These are phyloP conservation scores for Emmonsiellopsis sp. DNA, from an alignment of 2,329 filamentous ascomycete genomes.

Conservation along the genomic window DNA sequence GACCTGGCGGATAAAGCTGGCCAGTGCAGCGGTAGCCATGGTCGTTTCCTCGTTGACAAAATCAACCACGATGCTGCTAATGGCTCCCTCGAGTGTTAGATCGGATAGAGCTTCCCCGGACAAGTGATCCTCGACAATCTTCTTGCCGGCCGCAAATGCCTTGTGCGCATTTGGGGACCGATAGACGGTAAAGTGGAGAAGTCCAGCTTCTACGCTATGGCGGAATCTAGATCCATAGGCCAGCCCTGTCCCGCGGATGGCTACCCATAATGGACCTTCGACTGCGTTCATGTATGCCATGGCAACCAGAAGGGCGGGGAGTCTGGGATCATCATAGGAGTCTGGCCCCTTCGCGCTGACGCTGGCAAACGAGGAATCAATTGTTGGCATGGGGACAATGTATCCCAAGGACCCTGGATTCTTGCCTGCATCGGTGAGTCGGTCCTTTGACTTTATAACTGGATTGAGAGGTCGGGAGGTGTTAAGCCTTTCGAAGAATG, in stretches of 20 bases:
- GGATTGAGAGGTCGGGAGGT: constrained; percentile 52
- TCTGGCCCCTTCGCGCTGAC: constrained; percentile 65
- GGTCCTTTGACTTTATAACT: constrained; percentile 58
- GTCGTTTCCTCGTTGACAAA: constrained; percentile 86
- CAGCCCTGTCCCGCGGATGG: constrained; percentile 83
- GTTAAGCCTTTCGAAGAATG: constrained; percentile 47
- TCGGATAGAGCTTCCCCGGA: constrained; percentile 66
- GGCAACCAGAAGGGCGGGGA: constrained; percentile 81
- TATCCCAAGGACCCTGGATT: constrained; percentile 67
- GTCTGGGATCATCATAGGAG: constrained; percentile 64
- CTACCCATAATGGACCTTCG: constrained; percentile 90
- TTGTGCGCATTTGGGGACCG: constrained; percentile 82
- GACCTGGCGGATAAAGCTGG: constrained; percentile 75
- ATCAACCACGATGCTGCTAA: constrained; percentile 76
- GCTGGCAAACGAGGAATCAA: constrained; percentile 84
- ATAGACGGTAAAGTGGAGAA: constrained; percentile 78
- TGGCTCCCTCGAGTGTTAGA: constrained; percentile 70
- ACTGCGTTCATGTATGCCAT: constrained; percentile 85
- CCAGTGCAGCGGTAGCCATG: constrained; percentile 69
- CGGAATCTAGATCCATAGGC: constrained; percentile 81
- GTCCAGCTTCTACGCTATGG: constrained; percentile 68
- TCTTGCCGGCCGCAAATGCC: constrained; percentile 68
- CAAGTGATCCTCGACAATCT: constrained; percentile 66
- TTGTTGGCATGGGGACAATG: constrained; percentile 80
- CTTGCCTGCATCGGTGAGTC: constrained; percentile 67